Evolutionary conservation across 805 yeast species (phyloP).

Genomic region (Kregervanrija delftensis): DNA sequence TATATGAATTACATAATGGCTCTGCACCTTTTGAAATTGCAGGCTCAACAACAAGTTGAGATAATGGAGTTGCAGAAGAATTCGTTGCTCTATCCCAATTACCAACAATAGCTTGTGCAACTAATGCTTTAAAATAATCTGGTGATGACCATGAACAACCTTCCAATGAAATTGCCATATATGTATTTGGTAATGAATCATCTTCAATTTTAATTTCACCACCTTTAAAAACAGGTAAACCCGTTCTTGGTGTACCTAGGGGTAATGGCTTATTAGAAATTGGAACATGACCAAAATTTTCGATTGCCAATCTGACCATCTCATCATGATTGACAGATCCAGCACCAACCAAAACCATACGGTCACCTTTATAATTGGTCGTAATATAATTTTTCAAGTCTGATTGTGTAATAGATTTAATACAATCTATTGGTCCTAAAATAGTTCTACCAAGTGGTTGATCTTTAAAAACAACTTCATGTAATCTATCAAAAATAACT

Average conservation of each 20-base stretch:
- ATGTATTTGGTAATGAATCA: slow-evolving; percentile 77
- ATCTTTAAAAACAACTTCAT: slow-evolving; percentile 80
- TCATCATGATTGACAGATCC: slow-evolving; percentile 89
- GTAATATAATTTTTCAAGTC: slow-evolving; percentile 77
- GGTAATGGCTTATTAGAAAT: slow-evolving; percentile 50
- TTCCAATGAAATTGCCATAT: slow-evolving; percentile 91
- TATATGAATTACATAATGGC: slow-evolving; percentile 85
- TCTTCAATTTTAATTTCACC: slow-evolving; percentile 85
- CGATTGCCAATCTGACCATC: slow-evolving; percentile 68
- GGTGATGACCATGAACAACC: slow-evolving; percentile 97
- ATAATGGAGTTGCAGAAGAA: slow-evolving; percentile 78
- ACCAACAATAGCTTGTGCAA: slow-evolving; percentile 94
- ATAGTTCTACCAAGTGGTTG: slow-evolving; percentile 97
- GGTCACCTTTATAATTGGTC: slow-evolving; percentile 87
- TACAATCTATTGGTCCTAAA: slow-evolving; percentile 87
- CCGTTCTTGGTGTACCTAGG: slow-evolving; percentile 67
- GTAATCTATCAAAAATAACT: slow-evolving; percentile 94
- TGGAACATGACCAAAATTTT: slow-evolving; percentile 68
- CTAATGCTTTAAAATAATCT: slow-evolving; percentile 90
- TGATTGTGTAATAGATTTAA: slow-evolving; percentile 65
- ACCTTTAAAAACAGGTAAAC: slow-evolving; percentile 72
- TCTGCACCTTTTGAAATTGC: slow-evolving; percentile 46
- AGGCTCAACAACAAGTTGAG: slow-evolving; percentile 41
- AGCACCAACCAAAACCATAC: slow-evolving; percentile 97
- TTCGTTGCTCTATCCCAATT: slow-evolving; percentile 96